phyloP scores from a whole-genome alignment of 345 rosid species.

The Bruguiera parviflora region DNA sequence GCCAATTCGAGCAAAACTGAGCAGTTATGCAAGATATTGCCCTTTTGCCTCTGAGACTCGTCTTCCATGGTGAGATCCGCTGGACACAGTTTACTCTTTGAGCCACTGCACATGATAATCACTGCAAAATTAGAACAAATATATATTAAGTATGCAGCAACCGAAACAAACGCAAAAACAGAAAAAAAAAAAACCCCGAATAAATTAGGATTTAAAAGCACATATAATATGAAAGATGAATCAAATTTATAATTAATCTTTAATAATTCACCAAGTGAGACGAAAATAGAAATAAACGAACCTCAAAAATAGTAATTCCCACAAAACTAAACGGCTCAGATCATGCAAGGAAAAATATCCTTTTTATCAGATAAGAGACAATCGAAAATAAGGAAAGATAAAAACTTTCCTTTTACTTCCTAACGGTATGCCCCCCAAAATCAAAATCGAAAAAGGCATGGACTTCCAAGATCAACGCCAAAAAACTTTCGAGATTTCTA shows the following conservation, averaged over 20 bases:
- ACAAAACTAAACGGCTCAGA: not conserved
- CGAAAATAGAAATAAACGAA: not conserved
- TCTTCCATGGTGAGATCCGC: conserved; percentile 46
- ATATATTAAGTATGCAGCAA: too few species aligned
- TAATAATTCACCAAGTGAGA: not conserved
- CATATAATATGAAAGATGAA: not conserved
- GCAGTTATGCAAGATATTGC: conserved; percentile 17
- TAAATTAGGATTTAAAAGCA: not conserved
- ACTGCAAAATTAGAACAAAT: conserved; percentile 43
- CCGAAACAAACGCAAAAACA: too few species aligned
- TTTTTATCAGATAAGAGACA: too few species aligned
- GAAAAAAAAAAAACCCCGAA: not conserved
- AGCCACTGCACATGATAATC: conserved; percentile 46
- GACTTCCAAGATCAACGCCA: too few species aligned
- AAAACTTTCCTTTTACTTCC: too few species aligned
- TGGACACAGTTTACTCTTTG: conserved; percentile 36
- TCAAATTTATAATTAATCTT: not conserved
- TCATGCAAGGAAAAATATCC: not conserved
- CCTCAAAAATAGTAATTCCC: not conserved
- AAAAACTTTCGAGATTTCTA: too few species aligned
- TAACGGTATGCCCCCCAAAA: too few species aligned
- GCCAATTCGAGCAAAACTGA: conserved; percentile 75
- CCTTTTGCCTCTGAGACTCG: conserved; percentile 32
- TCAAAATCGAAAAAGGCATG: too few species aligned
- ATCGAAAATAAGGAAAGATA: too few species aligned